Conservation (phyloP, 1,284 basidiomycete species). For the Exsudoporus floridanus region DNA sequence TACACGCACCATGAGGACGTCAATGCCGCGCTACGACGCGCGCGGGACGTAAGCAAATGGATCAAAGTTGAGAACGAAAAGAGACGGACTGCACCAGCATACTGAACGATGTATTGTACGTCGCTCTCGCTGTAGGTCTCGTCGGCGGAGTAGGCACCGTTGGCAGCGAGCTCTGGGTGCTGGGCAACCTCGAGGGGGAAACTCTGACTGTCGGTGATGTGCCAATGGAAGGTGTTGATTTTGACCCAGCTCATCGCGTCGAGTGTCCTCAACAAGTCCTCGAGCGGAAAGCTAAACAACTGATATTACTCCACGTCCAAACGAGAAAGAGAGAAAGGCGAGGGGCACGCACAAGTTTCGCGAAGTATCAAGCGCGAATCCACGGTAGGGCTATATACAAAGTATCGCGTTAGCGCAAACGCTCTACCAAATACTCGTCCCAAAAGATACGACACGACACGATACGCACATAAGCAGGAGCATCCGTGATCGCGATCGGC, state of each 20-base stretch:
- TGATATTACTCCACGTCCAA: not conserved
- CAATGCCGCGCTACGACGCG: conserved; percentile 28
- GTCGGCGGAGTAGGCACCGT: conserved; percentile 60
- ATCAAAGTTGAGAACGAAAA: not conserved
- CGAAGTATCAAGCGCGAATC: conserved; percentile 80
- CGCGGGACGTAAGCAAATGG: not conserved
- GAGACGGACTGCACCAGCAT: conserved; percentile 56
- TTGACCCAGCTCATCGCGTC: conserved; percentile 89
- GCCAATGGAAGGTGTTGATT: conserved; percentile 70
- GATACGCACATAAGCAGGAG: conserved; percentile 61
- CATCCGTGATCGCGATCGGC: conserved; percentile 60
- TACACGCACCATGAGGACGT: conserved; percentile 31
- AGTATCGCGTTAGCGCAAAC: too few species aligned
- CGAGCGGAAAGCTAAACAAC: conserved; percentile 56
- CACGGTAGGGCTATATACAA: too few species aligned
- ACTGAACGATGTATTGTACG: conserved; percentile 55
- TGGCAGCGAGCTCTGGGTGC: conserved; percentile 54
- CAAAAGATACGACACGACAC: not conserved
- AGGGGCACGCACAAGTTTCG: conserved; percentile 52
- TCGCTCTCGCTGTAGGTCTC: conserved; percentile 59
- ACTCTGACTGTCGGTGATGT: conserved; percentile 65
- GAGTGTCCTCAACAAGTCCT: conserved; percentile 71
- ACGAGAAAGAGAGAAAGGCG: not conserved
- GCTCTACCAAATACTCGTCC: too few species aligned
- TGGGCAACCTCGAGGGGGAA: conserved; percentile 64